Percentiles rank a stretch among this genome's conserved stretches.
Evolutionary conservation across 1,284 basidiomycete genomes (phyloP).

Genomic region (Microstroma glucosiphilum): DNA sequence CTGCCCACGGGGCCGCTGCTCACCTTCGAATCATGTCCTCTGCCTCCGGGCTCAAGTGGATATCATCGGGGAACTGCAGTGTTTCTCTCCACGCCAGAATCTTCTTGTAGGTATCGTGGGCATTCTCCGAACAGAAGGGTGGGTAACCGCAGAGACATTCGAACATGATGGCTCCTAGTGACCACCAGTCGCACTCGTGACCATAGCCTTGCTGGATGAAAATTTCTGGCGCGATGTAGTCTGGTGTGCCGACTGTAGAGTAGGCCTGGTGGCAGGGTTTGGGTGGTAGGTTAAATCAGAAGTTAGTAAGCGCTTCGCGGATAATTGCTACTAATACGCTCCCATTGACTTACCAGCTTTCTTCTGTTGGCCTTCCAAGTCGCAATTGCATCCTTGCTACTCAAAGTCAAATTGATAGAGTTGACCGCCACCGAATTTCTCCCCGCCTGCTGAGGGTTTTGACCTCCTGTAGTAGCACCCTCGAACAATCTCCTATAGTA

Average conservation of each 20-base stretch:
- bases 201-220: conserved; percentile 96
- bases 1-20: conserved; percentile 14
- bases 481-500: conserved; percentile 92
- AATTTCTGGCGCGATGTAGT: conserved; percentile 98
- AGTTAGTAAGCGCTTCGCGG: not conserved
- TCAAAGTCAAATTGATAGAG: conserved; percentile 48
- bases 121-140: conserved; percentile 95
- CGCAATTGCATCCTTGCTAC: conserved; percentile 53
- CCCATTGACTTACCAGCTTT: conserved; percentile 59
- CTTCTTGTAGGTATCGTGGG: conserved; percentile 96
- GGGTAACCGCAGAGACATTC: conserved; percentile 94
- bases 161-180: conserved; percentile 83
- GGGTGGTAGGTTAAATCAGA: not conserved
- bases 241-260: conserved; percentile 95
- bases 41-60: conserved; percentile 84
- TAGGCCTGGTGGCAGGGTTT: conserved; percentile 63
- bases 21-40: conserved; percentile 80
- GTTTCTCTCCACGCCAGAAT: conserved; percentile 90
- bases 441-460: conserved; percentile 33
- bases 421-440: conserved; percentile 50
- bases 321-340: conserved; percentile 54
- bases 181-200: conserved; percentile 98
- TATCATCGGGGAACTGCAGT: conserved; percentile 87
- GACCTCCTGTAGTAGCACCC: conserved; percentile 26
- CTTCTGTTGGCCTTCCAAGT: conserved; percentile 98